Conservation (phyloP, 352 stramenopile species). For the Phytophthora idaei region DNA sequence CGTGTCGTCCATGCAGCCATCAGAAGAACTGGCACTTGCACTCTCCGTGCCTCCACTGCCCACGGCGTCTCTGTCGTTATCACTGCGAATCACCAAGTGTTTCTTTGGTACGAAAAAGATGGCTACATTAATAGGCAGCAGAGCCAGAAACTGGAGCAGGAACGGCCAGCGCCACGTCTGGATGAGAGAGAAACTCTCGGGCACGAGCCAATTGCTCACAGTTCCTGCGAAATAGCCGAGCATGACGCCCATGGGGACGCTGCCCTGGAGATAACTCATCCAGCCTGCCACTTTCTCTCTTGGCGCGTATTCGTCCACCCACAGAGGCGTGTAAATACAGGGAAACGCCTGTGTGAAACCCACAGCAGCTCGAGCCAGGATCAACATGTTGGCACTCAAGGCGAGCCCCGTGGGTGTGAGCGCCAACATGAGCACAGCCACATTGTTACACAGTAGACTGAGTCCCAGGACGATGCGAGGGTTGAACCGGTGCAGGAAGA, state of each 20-base stretch:
- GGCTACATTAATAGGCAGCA: slow-evolving; percentile 75
- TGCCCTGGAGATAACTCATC: slow-evolving; percentile 88
- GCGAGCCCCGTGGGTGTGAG: slow-evolving; percentile 72
- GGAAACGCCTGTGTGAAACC: slow-evolving; percentile 86
- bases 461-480: slow-evolving; percentile 67
- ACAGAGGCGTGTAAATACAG: slow-evolving; percentile 85
- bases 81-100: slow-evolving; percentile 74
- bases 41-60: slow-evolving; percentile 47
- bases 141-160: slow-evolving; percentile 77
- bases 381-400: slow-evolving; percentile 75
- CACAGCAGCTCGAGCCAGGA: slow-evolving; percentile 68
- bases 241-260: slow-evolving; percentile 86
- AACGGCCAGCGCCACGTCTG: slow-evolving; percentile 87
- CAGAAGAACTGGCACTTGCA: slow-evolving; percentile 52
- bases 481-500: slow-evolving; percentile 73
- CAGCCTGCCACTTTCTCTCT: slow-evolving; percentile 75
- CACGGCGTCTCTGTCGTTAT: slow-evolving; percentile 34
- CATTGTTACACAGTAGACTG: slow-evolving; percentile 80
- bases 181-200: slow-evolving; percentile 64
- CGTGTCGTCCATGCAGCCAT: slow-evolving; percentile 48
- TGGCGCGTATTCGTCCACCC: slow-evolving; percentile 86
- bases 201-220: slow-evolving; percentile 82
- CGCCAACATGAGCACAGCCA: slow-evolving; percentile 74
- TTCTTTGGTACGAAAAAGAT: slow-evolving; percentile 86
- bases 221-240: slow-evolving; percentile 85